These are phyloP conservation scores for Nannochloropsis granulata DNA, from an alignment of 108 stramenopile genomes.

Conservation along the genomic window DNA sequence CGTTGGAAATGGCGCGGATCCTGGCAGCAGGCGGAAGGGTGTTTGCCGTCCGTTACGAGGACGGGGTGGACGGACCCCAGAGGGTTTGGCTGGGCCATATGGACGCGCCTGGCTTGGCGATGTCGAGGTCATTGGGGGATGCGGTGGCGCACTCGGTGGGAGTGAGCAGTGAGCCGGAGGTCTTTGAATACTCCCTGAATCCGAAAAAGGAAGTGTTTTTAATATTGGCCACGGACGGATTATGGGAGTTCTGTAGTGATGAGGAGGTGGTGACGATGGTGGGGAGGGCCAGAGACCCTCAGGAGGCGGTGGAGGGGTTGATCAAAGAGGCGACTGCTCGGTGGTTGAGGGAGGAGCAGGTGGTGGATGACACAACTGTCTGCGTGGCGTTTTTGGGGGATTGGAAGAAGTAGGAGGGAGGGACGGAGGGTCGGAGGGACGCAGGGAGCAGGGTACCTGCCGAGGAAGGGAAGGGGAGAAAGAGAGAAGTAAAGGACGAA, in stretches of 20 bases:
- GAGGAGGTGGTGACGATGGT: constrained; percentile 79
- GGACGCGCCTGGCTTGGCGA: constrained; percentile 96
- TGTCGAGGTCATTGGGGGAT: constrained; percentile 90
- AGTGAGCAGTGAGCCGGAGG: constrained; percentile 89
- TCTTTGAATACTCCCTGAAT: constrained; percentile 44
- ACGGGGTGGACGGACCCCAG: constrained; percentile 94
- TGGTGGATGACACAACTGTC: constrained; percentile 96
- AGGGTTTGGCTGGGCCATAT: constrained; percentile 96
- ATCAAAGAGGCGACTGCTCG: constrained; percentile 75
- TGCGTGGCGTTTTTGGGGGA: constrained; percentile 71
- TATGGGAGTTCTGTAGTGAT: constrained; percentile 87
- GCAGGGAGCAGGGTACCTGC: too few relatives aligned
- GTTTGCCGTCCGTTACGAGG: constrained; percentile 95
- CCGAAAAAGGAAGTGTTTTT: constrained; percentile 63
- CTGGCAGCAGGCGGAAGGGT: constrained; percentile 79
- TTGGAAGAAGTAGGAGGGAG: background rate
- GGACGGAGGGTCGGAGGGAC: background rate
- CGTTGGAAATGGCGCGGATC: constrained; percentile 89
- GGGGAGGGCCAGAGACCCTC: constrained; percentile 54
- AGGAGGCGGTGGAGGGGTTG: constrained; percentile 68
- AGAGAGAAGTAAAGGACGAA: too few relatives aligned
- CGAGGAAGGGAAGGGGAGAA: too few relatives aligned
- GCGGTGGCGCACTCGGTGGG: constrained; percentile 90
- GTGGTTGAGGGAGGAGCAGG: constrained; percentile 90
- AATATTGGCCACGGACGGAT: constrained; percentile 87